Base-by-base conservation (phyloP, 352 stramenopile genomes). In the Blastocystis sp. region DNA sequence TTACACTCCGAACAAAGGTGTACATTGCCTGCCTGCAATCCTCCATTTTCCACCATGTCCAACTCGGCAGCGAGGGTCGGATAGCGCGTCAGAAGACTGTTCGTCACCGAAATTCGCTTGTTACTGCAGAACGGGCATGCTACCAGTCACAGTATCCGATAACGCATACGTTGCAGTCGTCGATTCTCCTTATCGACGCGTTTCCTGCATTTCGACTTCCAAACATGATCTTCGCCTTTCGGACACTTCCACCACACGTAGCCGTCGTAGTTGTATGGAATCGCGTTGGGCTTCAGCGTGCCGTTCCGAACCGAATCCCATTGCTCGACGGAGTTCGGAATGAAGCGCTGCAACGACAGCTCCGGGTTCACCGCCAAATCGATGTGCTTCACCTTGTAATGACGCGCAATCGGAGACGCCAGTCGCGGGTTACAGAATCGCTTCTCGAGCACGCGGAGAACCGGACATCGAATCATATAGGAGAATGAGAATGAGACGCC, bases 191-290 rank as follows among this genome's bases (percentile, higher is more conserved):
- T 62, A 69, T 85, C 74, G 31, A 85, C 50, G 24, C 41, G 16
- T 19, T 29, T 59, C 21, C 55, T 19, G 55, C 60, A 67, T 10
- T 26, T 66, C 2, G 74, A 70, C 29, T 51, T 85, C 74, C 74
- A 85, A 9, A 85, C 61, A 41, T 85, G 74, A 67, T 85, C 74
- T n/a, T 66, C 51, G 65, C 74, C 74, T 37, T 69, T 67, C 41
- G 74, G 74, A 41, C 74, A 85, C 60, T 85, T 85, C 74, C 74
- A 85, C 74, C 74, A 85, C 35, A 85, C 24, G 65, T 85, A 29
- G 12, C 74, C 74, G 13, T 59, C 41, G 45, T 85, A 85, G 35
- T 66, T 85, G 55, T 55, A 85, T 39, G 74, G 74, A 31, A 85
- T 37, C 19, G 51, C n/a, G 2, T 37, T n/a, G 26, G 74, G 74